Evolutionary conservation across 2,329 filamentous ascomycete species (phyloP).

Genomic region (Hawksworthiomyces lignivorus): DNA sequence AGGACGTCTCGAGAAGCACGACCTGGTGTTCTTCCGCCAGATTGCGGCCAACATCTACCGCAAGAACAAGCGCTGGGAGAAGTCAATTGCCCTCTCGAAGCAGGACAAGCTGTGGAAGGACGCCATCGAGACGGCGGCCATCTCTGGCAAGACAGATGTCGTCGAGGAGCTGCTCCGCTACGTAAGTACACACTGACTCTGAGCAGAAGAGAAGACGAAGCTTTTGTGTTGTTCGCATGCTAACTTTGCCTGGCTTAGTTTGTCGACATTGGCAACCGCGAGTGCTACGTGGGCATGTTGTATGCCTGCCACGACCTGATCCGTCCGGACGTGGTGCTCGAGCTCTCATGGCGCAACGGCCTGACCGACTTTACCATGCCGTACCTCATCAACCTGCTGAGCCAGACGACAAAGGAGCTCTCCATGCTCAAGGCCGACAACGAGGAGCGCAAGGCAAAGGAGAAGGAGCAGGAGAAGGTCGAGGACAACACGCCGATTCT

Average conservation of each 20-base stretch:
- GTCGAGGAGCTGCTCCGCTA: constrained; percentile 95
- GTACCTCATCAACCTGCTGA: constrained; percentile 98
- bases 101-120: constrained; percentile 99
- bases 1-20: constrained; percentile 89
- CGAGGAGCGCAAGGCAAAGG: constrained; percentile 47
- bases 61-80: constrained; percentile 99
- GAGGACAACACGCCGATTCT: constrained; percentile 93
- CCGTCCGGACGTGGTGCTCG: constrained; percentile 83
- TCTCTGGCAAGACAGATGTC: constrained; percentile 82
- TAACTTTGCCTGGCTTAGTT: constrained; percentile 56
- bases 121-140: constrained; percentile 93
- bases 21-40: constrained; percentile 97
- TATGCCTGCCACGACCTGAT: constrained; percentile 98
- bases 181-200: constrained; percentile 53
- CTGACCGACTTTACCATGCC: constrained; percentile 98
- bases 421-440: constrained; percentile 87
- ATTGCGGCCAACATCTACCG: constrained; percentile 98
- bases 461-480: constrained; percentile 56
- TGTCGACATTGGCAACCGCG: constrained; percentile 96
- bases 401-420: constrained; percentile 82
- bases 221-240: too few relatives aligned
- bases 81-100: constrained; percentile 94
- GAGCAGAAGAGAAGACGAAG: too few relatives aligned
- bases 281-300: constrained; percentile 99
- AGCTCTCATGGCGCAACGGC: constrained; percentile 93